Percentiles rank a stretch among this genome's conserved stretches.
Conservation (phyloP, 2,329 filamentous ascomycete genomes). For the Monilinia laxa region DNA sequence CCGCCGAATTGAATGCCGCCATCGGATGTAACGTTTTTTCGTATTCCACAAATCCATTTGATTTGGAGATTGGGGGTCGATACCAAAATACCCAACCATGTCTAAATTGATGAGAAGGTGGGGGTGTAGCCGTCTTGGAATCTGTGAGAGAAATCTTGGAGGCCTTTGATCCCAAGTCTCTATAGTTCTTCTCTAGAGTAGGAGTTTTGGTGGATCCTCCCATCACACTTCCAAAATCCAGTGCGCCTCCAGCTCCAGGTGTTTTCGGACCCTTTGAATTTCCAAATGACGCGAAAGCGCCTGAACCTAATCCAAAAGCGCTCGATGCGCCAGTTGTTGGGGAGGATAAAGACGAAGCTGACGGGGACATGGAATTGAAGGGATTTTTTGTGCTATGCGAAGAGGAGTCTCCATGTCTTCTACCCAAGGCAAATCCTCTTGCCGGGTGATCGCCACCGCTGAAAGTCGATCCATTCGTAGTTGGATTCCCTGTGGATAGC, state of each 20-base stretch:
- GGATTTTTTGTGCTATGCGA: conserved; percentile 75
- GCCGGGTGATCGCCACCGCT: conserved; percentile 50
- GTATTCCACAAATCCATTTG: conserved; percentile 82
- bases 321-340: conserved; percentile 65
- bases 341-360: conserved; percentile 20
- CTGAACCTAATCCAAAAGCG: conserved; percentile 90
- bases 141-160: conserved; percentile 46
- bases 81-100: conserved; percentile 97
- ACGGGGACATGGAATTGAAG: conserved; percentile 57
- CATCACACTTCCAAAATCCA: conserved; percentile 68
- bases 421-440: conserved; percentile 65
- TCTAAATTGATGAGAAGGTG: conserved; percentile 64
- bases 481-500: conserved; percentile 64
- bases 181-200: conserved; percentile 63
- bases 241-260: conserved; percentile 72
- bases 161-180: conserved; percentile 44
- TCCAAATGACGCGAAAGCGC: conserved; percentile 95
- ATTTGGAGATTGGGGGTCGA: conserved; percentile 92
- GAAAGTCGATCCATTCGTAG: conserved; percentile 39
- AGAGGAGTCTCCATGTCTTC: conserved; percentile 72
- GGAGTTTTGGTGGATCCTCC: conserved; percentile 50
- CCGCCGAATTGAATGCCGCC: conserved; percentile 75
- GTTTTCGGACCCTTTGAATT: conserved; percentile 85
- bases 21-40: conserved; percentile 93
- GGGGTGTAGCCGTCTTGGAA: conserved; percentile 45